Evolutionary conservation across 2,329 filamentous ascomycete genomes (phyloP).

Genomic region (Curvularia eragrostidis): DNA sequence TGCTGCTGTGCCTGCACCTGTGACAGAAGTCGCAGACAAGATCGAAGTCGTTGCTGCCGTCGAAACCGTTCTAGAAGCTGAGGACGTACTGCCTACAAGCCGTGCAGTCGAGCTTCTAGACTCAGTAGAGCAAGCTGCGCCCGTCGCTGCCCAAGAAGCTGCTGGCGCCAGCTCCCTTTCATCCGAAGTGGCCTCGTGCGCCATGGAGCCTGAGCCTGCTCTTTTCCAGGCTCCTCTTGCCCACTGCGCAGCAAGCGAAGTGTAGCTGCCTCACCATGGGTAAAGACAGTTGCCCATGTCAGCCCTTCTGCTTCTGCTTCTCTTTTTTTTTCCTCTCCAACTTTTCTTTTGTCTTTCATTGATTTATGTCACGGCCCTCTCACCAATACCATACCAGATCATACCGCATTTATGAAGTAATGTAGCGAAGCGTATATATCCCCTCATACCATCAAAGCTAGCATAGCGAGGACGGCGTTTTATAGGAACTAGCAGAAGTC

Average conservation of each 20-base stretch:
- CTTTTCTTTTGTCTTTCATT: no score
- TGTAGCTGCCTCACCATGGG: background rate
- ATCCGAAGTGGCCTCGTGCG: conserved; percentile 4
- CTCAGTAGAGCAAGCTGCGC: background rate
- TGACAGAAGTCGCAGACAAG: background rate
- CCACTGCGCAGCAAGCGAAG: conserved; percentile 2
- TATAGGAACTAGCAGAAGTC: background rate
- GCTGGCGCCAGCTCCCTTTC: background rate
- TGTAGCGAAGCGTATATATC: conserved; percentile 7
- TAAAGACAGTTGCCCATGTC: background rate
- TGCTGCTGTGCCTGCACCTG: background rate
- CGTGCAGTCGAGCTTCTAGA: conserved; percentile 4
- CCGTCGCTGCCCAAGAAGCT: background rate
- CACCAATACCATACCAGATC: background rate
- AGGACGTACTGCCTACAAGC: conserved; percentile 2
- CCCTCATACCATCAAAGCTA: background rate
- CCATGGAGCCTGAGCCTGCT: conserved; percentile 3
- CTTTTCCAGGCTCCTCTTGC: conserved; percentile 3
- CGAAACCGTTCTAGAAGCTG: background rate
- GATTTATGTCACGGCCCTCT: background rate
- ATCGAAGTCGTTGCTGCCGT: background rate
- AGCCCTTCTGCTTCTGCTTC: background rate
- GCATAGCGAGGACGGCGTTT: conserved; percentile 7
- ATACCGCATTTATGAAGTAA: conserved; percentile 7
- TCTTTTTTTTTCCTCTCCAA: background rate